Evolutionary conservation across 441 rosid genomes (phyloP), one percentile per base, ranked within the genome.

Genomic region (Adansonia rubrostipa): DNA sequence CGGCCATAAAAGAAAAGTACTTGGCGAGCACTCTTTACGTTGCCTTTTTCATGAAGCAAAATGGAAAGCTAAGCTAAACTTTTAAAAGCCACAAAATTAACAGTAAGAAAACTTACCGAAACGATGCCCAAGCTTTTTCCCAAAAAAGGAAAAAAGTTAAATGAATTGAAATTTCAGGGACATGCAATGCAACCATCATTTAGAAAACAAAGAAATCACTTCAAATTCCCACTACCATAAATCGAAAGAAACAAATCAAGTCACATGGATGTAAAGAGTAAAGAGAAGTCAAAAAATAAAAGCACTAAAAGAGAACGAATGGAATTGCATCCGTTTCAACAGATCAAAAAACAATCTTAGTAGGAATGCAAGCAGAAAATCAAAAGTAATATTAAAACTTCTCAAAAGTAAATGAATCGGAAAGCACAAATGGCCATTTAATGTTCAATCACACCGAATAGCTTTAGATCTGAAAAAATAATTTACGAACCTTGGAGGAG

Each of bases 401-500:
- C 9, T 9, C 44, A 62, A n/a, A 75, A 4, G 15, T 5, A 36
- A 22, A 14, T 44, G 20, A 51, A 66, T 40, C 28, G 6, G 57
- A 10, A 8, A 20, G 13, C 24, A 53, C 24, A 66, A 22, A 20
- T 33, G 66, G 58, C 0, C 11, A 44, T 20, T 6, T 0, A n/a
- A 11, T 15, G 75, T 64, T 3, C 61, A 71, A 33, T 3, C 14
- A 45, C 54, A 40, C 33, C 47, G 56, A 40, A 78, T 50, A 76
- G 86, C 87, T 91, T 91, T 79, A 81, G 93, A 92, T 93, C 94
- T 82, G 81, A 75, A 71, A 17, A 9, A 36, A 10, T 22, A 80
- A 57, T 24, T 9, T 67, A 1, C 73, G 8, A 66, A 96, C 97
- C 99, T 85, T 90, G 97, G 71, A 93, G 87, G 71, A 96, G 80